Evolutionary conservation across 208 protist species (phyloP).

Genomic region (Trypanosoma scelopori): DNA sequence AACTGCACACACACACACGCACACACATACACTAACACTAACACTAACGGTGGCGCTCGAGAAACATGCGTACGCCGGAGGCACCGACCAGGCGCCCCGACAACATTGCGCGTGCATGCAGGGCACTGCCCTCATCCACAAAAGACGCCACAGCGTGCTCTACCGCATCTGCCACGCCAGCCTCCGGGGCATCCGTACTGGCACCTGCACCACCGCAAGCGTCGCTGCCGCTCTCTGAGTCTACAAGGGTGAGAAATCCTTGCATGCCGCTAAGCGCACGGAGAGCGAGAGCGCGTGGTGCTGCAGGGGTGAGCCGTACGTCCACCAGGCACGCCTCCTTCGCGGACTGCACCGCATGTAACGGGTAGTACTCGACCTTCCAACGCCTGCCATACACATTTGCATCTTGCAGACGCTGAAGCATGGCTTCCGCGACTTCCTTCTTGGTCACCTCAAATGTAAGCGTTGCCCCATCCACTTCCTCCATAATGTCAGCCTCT

Average conservation of each 20-base stretch:
- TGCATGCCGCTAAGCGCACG: slow-evolving; percentile 56
- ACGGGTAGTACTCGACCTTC: slow-evolving; percentile 72
- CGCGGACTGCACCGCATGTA: slow-evolving; percentile 30
- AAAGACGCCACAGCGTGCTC: slow-evolving; percentile 53
- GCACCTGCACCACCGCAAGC: not conserved
- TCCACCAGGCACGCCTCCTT: slow-evolving; percentile 73
- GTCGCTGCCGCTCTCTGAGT: slow-evolving; percentile 20
- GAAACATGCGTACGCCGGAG: slow-evolving; percentile 79
- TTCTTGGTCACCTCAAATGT: slow-evolving; percentile 63
- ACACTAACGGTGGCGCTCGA: slow-evolving; percentile 35
- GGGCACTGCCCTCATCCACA: slow-evolving; percentile 77
- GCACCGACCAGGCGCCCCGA: slow-evolving; percentile 75
- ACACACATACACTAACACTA: no score
- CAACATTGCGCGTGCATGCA: slow-evolving; percentile 78
- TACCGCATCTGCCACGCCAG: slow-evolving; percentile 10
- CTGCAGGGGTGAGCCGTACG: slow-evolving; percentile 51
- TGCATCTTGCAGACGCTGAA: slow-evolving; percentile 66
- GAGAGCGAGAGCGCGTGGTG: slow-evolving; percentile 45
- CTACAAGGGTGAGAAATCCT: slow-evolving; percentile 67
- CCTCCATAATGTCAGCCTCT: slow-evolving; percentile 57
- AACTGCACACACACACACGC: no score
- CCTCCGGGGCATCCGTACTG: not conserved
- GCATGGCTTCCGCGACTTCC: slow-evolving; percentile 50
- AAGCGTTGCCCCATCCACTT: slow-evolving; percentile 71
- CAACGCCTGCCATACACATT: slow-evolving; percentile 70